A percentile compares a stretch with the other conserved stretches of the same genome.
These are phyloP conservation scores for Candida schatavii DNA, from an alignment of 805 yeast genomes.

Conservation along the genomic window DNA sequence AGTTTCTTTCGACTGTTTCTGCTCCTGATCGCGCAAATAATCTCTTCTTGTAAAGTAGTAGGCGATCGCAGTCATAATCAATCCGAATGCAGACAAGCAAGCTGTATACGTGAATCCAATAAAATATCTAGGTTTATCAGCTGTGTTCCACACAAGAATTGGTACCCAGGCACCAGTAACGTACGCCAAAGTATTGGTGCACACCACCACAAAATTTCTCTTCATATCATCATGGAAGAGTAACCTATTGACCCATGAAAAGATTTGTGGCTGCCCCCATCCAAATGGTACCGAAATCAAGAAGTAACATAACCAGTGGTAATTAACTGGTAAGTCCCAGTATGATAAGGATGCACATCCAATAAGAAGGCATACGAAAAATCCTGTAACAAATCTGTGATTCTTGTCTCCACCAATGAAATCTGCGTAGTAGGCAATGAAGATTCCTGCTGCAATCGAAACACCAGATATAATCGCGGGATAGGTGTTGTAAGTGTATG, in stretches of 20 bases:
- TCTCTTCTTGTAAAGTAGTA: conserved; percentile 25
- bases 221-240: conserved; percentile 43
- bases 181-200: conserved; percentile 38
- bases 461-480: conserved; percentile 28
- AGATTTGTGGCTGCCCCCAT: conserved; percentile 56
- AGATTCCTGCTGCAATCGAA: conserved; percentile 22
- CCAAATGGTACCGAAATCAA: conserved; percentile 46
- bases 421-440: conserved; percentile 28
- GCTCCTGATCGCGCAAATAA: conserved; percentile 8
- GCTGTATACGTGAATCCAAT: conserved; percentile 37
- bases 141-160: conserved; percentile 38
- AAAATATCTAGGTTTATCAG: conserved; percentile 28
- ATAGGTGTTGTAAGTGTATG: conserved; percentile 28
- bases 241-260: conserved; percentile 53
- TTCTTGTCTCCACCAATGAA: conserved; percentile 33
- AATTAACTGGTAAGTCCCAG: conserved; percentile 49
- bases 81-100: conserved; percentile 27
- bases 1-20: background rate
- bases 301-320: conserved; percentile 51
- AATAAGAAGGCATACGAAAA: conserved; percentile 37
- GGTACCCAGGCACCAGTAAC: conserved; percentile 40
- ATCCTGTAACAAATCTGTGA: conserved; percentile 32
- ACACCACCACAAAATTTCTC: conserved; percentile 35
- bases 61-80: conserved; percentile 25
- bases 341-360: conserved; percentile 43